These are phyloP conservation scores for Salvia hispanica DNA, from an alignment of 257 asterid genomes.

Conservation along the genomic window DNA sequence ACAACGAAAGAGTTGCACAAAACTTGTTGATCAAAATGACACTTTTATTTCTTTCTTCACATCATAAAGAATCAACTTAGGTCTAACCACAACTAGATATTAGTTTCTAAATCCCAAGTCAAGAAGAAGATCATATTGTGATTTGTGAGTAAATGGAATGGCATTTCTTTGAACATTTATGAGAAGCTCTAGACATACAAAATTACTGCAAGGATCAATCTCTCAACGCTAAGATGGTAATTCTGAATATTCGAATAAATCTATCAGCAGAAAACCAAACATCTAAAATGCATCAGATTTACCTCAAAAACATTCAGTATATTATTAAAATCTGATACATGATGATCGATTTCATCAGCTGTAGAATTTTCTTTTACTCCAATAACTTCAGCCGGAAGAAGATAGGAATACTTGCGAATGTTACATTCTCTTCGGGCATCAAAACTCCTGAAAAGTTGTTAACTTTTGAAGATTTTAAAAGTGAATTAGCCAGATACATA, in stretches of 20 bases:
- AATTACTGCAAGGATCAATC: background rate
- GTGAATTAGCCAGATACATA: background rate
- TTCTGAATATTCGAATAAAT: constrained; percentile 19
- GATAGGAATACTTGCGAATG: constrained; percentile 83
- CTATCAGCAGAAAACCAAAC: constrained; percentile 22
- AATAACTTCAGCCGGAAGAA: constrained; percentile 83
- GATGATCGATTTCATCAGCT: constrained; percentile 62
- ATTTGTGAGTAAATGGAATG: background rate
- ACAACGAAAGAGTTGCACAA: constrained; percentile 31
- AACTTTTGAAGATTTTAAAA: background rate
- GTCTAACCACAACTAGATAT: background rate
- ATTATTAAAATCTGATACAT: constrained; percentile 64
- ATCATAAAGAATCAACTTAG: constrained; percentile 10
- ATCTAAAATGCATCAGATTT: constrained; percentile 25
- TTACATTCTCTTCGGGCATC: constrained; percentile 86
- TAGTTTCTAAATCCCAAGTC: constrained; percentile 6
- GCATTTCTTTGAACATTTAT: background rate
- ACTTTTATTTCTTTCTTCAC: constrained; percentile 4
- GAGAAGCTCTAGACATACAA: constrained; percentile 12
- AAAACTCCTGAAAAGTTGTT: constrained; percentile 67
- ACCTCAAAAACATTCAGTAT: constrained; percentile 83
- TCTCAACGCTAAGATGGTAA: background rate
- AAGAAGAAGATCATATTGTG: background rate
- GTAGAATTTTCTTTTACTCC: constrained; percentile 62
- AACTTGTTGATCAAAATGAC: constrained; percentile 23